Evolutionary conservation across 495 filamentous ascomycete genomes (phyloP).

Genomic region (Penicillium verhagenii): DNA sequence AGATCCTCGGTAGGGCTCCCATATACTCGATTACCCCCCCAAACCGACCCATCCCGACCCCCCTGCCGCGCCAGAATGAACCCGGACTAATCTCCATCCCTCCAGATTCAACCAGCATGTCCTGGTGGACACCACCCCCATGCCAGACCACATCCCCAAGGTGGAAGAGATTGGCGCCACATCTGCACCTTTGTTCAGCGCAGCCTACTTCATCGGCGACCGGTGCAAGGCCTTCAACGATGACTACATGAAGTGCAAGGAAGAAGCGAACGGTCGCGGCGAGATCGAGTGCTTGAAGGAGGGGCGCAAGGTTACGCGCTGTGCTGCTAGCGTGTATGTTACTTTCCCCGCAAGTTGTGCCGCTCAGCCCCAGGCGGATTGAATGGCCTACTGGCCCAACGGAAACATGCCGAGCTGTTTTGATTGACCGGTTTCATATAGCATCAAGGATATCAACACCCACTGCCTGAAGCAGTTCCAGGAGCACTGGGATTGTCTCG

Average conservation of each 20-base stretch:
- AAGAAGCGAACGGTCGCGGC: slow-evolving; percentile 78
- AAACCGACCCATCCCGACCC: not conserved
- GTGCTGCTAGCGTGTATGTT: slow-evolving; percentile 92
- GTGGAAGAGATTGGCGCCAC: slow-evolving; percentile 89
- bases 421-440: slow-evolving; percentile 31
- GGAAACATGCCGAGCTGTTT: not conserved
- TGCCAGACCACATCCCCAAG: slow-evolving; percentile 84
- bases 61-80: slow-evolving; percentile 6
- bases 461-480: slow-evolving; percentile 89
- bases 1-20: slow-evolving; percentile 43
- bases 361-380: too few species aligned
- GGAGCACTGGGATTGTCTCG: slow-evolving; percentile 89
- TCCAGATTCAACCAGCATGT: slow-evolving; percentile 87
- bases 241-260: slow-evolving; percentile 99
- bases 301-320: slow-evolving; percentile 92
- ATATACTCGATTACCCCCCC: not conserved
- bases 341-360: not conserved
- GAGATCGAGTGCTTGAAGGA: slow-evolving; percentile 96
- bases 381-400: not conserved
- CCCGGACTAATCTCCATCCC: slow-evolving; percentile 26
- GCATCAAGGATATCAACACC: slow-evolving; percentile 94
- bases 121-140: slow-evolving; percentile 93
- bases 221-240: slow-evolving; percentile 95
- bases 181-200: slow-evolving; percentile 86
- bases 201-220: slow-evolving; percentile 96